Evolutionary conservation across 192 early-diverging fungal genomes (phyloP).

Genomic region (Borealophlyctis nickersoniae): DNA sequence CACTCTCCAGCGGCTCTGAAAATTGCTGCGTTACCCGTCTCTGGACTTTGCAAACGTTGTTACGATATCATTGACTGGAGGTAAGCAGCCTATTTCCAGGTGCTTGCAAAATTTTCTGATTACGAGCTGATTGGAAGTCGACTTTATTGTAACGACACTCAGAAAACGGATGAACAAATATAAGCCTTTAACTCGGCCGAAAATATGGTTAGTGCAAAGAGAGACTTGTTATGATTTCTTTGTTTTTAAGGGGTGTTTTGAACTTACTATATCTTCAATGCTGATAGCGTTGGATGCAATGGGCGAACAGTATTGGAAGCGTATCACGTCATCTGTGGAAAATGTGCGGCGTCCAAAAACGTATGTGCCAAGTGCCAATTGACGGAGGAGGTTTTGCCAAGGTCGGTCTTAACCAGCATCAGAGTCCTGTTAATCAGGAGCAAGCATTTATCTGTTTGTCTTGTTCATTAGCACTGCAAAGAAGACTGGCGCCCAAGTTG

Average conservation of each 20-base stretch:
- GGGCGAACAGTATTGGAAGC: constrained; percentile 85
- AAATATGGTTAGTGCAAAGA: constrained; percentile 90
- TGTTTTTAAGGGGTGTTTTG: constrained; percentile 1
- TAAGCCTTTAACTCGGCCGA: constrained; percentile 88
- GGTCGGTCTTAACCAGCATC: constrained; percentile 19
- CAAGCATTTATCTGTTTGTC: constrained; percentile 6
- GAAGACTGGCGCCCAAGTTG: constrained; percentile 61
- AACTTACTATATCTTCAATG: neutral
- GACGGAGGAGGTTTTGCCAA: constrained; percentile 55
- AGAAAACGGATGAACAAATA: constrained; percentile 95
- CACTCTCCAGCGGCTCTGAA: constrained; percentile 71
- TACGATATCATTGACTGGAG: constrained; percentile 52
- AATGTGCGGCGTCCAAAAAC: constrained; percentile 73
- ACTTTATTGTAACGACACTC: constrained; percentile 36
- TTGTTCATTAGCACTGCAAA: constrained; percentile 10
- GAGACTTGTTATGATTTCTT: no score
- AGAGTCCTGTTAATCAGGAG: neutral
- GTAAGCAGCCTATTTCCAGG: constrained; percentile 9
- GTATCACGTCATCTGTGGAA: constrained; percentile 91
- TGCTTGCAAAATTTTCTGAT: constrained; percentile 3
- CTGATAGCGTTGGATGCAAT: constrained; percentile 62
- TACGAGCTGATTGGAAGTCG: neutral
- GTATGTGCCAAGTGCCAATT: constrained; percentile 93
- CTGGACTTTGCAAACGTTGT: constrained; percentile 62
- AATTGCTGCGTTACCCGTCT: constrained; percentile 74